A percentile compares a stretch with the other conserved stretches of the same genome.
phyloP scores from a whole-genome alignment of 257 asterid genomes.

The Nicotiana knightiana region DNA sequence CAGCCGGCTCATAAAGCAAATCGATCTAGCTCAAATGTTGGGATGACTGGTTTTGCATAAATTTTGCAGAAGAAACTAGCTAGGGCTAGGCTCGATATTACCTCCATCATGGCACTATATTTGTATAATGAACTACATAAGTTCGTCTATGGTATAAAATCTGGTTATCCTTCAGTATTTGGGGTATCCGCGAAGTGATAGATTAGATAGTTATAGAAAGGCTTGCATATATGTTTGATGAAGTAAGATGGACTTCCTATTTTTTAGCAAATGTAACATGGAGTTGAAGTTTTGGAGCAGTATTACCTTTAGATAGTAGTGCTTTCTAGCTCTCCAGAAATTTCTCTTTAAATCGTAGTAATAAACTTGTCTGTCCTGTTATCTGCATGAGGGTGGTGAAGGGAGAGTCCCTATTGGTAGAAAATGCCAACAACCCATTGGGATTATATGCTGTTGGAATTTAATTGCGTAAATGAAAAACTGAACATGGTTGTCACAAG shows the following conservation, averaged over 20 bases:
- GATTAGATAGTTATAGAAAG: background rate
- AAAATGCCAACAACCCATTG: too few relatives aligned
- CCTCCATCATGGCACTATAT: background rate
- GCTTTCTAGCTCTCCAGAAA: too few relatives aligned
- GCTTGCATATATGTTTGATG: background rate
- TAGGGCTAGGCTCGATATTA: background rate
- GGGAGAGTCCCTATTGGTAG: too few relatives aligned
- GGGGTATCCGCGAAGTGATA: background rate
- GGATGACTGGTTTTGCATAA: constrained; percentile 57
- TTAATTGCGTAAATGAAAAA: too few relatives aligned
- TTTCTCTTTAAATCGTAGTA: too few relatives aligned
- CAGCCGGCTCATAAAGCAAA: constrained; percentile 49
- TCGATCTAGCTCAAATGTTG: constrained; percentile 39
- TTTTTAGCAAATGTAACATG: background rate
- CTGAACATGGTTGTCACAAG: background rate
- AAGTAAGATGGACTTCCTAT: background rate
- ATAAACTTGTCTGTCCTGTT: too few relatives aligned
- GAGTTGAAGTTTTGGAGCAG: too few relatives aligned
- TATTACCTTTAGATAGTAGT: too few relatives aligned
- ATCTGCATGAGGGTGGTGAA: too few relatives aligned
- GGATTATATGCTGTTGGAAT: too few relatives aligned
- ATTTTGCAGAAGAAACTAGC: constrained; percentile 3
- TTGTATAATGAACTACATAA: background rate
- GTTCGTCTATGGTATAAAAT: background rate
- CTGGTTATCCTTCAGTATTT: background rate